Base-by-base conservation (phyloP, 305 asterid species). In the Solanum hybrid region DNA sequence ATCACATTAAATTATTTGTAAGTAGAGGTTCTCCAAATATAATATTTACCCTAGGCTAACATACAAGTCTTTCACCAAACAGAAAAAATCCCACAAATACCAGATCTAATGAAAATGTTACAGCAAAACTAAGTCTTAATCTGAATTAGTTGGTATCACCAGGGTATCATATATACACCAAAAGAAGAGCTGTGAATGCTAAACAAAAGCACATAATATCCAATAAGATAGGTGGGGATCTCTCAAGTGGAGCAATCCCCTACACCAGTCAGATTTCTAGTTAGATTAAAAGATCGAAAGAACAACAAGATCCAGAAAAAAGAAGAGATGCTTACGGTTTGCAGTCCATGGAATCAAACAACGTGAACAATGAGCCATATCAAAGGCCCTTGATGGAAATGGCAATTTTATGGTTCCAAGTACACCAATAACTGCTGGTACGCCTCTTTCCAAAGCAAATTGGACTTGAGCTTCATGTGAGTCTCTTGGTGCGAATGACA, bases 401-500 rank as follows among this genome's bases (percentile, higher is more conserved):
- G 93, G 93, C 83, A 92, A 91, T 90, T 93, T 93, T 34, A 93
- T 81, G 76, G 94, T 93, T 90, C 93, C 93, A 29, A 93, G 93
- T 46, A 92, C 93, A 81, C 93, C 94, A 89, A 93, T 93, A 73
- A 93, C 90, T 22, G 94, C 93, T 16, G 94, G 94, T 37, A 92
- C 91, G 18, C 94, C 94, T 89, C 94, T 93, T 87, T 93, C 94
- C 57, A 93, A 85, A 85, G 93, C 93, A 91, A 93, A 93, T 86
- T 92, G 93, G 24, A 93, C 93, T 91, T 93, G 94, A 28, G 94
- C 92, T 92, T 93, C 94, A 81, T 93, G 93, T 8, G 94, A 92
- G 90, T 93, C 94, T 89, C 93, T 91, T 42, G 95, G 94, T 22
- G 95, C 94, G 67, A 93, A 92, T 77, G 95, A 93, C 95, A 93